Conservation (phyloP, 2,329 filamentous ascomycete genomes). For the Neurospora sp. region DNA sequence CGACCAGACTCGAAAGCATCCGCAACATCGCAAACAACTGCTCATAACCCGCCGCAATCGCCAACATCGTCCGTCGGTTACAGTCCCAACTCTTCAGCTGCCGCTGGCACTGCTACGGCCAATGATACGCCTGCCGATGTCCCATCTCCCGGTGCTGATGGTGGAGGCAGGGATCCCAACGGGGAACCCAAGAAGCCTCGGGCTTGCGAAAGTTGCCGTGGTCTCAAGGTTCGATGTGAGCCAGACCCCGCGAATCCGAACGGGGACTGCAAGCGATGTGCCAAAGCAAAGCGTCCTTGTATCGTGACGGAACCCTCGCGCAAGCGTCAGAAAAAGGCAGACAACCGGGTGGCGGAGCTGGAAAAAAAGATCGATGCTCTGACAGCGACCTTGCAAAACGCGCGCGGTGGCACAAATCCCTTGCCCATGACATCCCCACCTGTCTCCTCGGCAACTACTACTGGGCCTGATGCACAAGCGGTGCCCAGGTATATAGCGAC, state of each 20-base stretch:
- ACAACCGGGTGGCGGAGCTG: slow-evolving; percentile 78
- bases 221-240: slow-evolving; percentile 77
- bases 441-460: background rate
- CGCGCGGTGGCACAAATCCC: slow-evolving; percentile 10
- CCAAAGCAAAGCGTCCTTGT: slow-evolving; percentile 69
- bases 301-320: slow-evolving; percentile 63
- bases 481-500: background rate
- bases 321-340: slow-evolving; percentile 86
- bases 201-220: slow-evolving; percentile 66
- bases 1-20: background rate
- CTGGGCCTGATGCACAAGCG: background rate
- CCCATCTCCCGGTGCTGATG: slow-evolving; percentile 5
- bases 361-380: slow-evolving; percentile 88
- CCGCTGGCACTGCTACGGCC: background rate
- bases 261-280: slow-evolving; percentile 63
- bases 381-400: slow-evolving; percentile 66
- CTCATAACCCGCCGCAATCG: background rate
- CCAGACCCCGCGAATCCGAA: slow-evolving; percentile 53
- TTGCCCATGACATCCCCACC: background rate
- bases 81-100: background rate
- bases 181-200: slow-evolving; percentile 55
- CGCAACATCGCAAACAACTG: background rate
- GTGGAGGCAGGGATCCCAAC: slow-evolving; percentile 12
- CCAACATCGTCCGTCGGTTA: background rate
- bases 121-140: background rate